phyloP scores from a whole-genome alignment of 139 green algal species.

The Closterium sp. region DNA sequence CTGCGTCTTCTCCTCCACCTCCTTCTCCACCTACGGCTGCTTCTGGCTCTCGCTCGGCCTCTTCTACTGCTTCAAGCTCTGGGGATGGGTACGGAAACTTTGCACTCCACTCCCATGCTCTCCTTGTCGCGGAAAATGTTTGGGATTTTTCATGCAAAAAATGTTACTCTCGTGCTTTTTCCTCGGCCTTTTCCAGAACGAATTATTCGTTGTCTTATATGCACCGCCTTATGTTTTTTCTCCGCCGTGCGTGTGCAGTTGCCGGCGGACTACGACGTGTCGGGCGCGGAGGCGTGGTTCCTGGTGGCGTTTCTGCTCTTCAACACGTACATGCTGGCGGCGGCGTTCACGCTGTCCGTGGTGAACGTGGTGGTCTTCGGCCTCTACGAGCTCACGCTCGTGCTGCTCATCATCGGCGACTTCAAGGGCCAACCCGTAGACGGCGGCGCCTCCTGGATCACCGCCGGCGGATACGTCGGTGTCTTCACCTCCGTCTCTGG shows the following conservation, averaged over 20 bases:
- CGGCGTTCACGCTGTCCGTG: not conserved
- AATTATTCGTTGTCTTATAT: too few species aligned
- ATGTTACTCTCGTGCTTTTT: not conserved
- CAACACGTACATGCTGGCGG: conserved; percentile 3
- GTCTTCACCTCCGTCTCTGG: not conserved
- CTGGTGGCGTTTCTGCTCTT: conserved; percentile 13
- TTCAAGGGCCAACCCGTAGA: not conserved
- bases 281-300: not conserved
- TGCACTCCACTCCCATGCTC: not conserved
- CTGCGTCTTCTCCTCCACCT: conserved; percentile 38
- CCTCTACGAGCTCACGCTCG: not conserved
- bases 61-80: conserved; percentile 5
- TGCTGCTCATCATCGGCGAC: not conserved
- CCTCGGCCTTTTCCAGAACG: too few species aligned
- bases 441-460: not conserved
- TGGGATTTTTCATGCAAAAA: not conserved
- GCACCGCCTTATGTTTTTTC: too few species aligned
- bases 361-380: not conserved
- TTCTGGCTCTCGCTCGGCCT: conserved; percentile 38
- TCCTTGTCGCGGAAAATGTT: not conserved
- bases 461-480: not conserved
- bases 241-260: not conserved
- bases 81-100: not conserved
- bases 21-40: conserved; percentile 40
- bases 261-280: not conserved